Evolutionary conservation across 305 asterid species (phyloP), one percentile per base, ranked within the genome.

Genomic region (Solanum hybrid): DNA sequence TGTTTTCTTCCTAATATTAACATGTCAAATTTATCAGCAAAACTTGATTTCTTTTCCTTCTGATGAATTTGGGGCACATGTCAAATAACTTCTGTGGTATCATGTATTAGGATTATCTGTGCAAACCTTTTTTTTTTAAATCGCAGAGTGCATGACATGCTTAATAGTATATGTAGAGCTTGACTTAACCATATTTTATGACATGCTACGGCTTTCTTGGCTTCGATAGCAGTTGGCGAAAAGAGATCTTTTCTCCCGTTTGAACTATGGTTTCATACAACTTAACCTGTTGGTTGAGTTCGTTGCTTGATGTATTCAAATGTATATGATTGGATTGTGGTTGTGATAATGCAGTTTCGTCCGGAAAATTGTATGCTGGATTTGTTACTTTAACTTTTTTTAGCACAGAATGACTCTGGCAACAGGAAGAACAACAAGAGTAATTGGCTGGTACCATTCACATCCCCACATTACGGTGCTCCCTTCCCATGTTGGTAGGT

Each of bases 391-490:
- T 40, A 42, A 96, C 97, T 98, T 90, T 40, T 90, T 79, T 89
- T 26, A 91, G 92, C 96, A 98, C 99, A 98, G 95, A 95, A 95
- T 98, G 96, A 93, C 99, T 13, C 73, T 78, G 86, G 95, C 92
- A 90, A 96, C 96, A 4, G 99, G 99, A 86, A 95, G 93, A 89
- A 94, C 97, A 42, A 98, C 99, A 90, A 92, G 99, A 92, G 99
- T 98, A 94, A 98, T 98, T 92, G 99, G 99, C 38, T 98, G 99
- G 99, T 98, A 98, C 92, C 99, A 98, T 89, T 98, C 99, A 73
- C 99, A 98, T 93, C 99, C 99, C 90, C 99, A 98, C 92, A 98
- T 97, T 88, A 98, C 99, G 10, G 99, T 98, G 89, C 99, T 97
- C 64, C 99, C 99, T 71, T 98, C 99, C 45, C 99, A 98, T 90